Evolutionary conservation across 192 early-diverging fungal genomes (phyloP), one percentile per base, ranked within the genome.

Genomic region (Umbelopsis vinacea): DNA sequence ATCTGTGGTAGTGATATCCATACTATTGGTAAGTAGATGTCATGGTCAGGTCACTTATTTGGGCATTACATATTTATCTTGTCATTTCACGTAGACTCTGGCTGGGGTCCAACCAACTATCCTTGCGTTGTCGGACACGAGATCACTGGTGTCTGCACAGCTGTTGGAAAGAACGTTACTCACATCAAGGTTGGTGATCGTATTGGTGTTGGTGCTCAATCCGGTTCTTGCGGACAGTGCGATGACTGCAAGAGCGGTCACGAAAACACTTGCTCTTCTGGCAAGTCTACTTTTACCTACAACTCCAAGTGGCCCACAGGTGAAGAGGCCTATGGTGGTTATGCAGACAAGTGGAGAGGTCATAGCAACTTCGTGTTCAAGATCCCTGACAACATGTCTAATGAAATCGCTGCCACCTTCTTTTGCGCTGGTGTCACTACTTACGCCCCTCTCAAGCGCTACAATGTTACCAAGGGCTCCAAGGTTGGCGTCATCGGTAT

Each of bases 1-100:
- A 88, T 95, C 66, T 95, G 94, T 75, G 88, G 85, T 52, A 89
- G 88, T 8, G 94, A 96, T 79, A 69, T 92, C 50, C 90, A 96
- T 79, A 90, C 84, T 35, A 76, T 87, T 67, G 83, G 57, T 63
- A n/a, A 37, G 57, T 63, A 63, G 10, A 10, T 9, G 4, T 63
- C 17, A 84, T 70, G 0, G 90, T 84, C 63, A 70, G 60, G 67
- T 40, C 46, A 43, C n/a, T n/a, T 12, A 29, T 43, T 12, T 24
- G 14, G 8, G 22, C 63, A 40, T 21, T 46, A 29, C 29, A 29
- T 29, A 29, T 3, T 29, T 29, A 29, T 3, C 29, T 29, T 29
- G 3, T 29, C 29, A 29, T 19, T 47, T 63, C 26, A 26, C 15
- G 23, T 70, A 52, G 53, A 55, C 35, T 47, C 46, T 19, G 69